Base-by-base conservation (phyloP, 345 rosid species). In the Heritiera fomes region DNA sequence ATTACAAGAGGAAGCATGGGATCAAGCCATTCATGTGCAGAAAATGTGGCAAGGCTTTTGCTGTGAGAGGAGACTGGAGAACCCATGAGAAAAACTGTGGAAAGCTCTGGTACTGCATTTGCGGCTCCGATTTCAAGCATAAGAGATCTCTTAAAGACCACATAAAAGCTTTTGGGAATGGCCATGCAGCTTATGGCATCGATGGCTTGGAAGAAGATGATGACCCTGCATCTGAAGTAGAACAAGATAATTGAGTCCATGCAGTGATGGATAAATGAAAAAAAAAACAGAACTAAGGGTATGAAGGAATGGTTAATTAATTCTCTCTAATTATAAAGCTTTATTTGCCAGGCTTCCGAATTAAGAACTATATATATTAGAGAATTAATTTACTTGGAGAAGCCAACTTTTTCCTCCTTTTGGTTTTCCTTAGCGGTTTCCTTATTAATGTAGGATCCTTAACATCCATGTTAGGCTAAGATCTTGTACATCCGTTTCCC, bases 81-180 rank as follows among this genome's bases (percentile, higher is more conserved):
- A 90, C 94, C 61, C 92, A 90, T 56, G 94, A 90, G 79, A 90
- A 90, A 84, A 90, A 90, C 58, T 89, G 94, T 56, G 99, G 99
- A 23, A 90, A 92, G 85, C 90, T 93, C 38, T 95, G 99, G 99
- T 94, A 90, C 82, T 95, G 99, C 84, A 80, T 86, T 70, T 95
- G 99, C 64, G 98, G 99, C 0, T 95, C 97, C 6, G 97, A 94
- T 79, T 96, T 96, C 83, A 96, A 94, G 85, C 99, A 94, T 82
- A 96, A 94, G 77, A 89, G 99, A 70, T 96, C 99, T 9, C 89
- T 96, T 38, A 94, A 91, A 76, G 98, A 96, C 82, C 99, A 96
- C 41, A 85, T 96, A 40, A 89, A 85, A 77, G 93, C 98, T 10
- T 96, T 94, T 63, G 98, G 99, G 18, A 75, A 82, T 73, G 95